Evolutionary conservation across 208 protist species (phyloP).

Genomic region (Crithidia acanthocephali): DNA sequence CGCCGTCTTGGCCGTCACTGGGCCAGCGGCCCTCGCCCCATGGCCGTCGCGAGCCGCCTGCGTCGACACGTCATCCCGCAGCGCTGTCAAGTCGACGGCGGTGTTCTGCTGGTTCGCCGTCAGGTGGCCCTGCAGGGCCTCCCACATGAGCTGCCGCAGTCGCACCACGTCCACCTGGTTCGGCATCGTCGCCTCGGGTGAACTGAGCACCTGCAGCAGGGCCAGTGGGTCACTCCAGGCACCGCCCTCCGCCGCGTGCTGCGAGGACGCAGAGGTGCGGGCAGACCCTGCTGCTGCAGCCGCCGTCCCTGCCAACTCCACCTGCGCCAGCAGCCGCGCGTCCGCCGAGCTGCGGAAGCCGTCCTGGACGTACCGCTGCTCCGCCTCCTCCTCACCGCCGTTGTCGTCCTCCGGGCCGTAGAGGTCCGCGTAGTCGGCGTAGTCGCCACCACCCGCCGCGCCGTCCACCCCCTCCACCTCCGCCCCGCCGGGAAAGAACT

Average conservation of each 20-base stretch:
- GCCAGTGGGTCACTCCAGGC: slow-evolving; percentile 32
- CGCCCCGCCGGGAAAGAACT: slow-evolving; percentile 76
- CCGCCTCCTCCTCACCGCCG: slow-evolving; percentile 31
- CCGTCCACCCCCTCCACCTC: slow-evolving; percentile 60
- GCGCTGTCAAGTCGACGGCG: slow-evolving; percentile 7
- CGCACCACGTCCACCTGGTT: slow-evolving; percentile 87
- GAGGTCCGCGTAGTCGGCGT: slow-evolving; percentile 40
- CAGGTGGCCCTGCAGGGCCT: slow-evolving; percentile 50
- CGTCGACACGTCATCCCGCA: background rate
- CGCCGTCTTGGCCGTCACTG: slow-evolving; percentile 9
- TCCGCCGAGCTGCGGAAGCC: slow-evolving; percentile 33
- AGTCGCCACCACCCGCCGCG: slow-evolving; percentile 55
- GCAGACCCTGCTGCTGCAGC: slow-evolving; percentile 21
- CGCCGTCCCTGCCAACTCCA: slow-evolving; percentile 37
- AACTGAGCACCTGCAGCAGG: slow-evolving; percentile 56
- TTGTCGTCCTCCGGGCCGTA: slow-evolving; percentile 42
- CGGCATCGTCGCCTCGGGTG: slow-evolving; percentile 69
- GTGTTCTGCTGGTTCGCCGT: slow-evolving; percentile 28
- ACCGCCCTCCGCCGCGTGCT: slow-evolving; percentile 11
- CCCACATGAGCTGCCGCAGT: slow-evolving; percentile 86
- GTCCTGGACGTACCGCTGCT: slow-evolving; percentile 36
- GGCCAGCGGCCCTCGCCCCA: background rate
- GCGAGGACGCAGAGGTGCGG: slow-evolving; percentile 20
- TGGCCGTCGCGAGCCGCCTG: background rate
- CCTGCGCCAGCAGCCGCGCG: slow-evolving; percentile 47